These are phyloP conservation scores for Teratosphaeriaceae sp. DNA, from an alignment of 2,329 filamentous ascomycete species.

Conservation along the genomic window DNA sequence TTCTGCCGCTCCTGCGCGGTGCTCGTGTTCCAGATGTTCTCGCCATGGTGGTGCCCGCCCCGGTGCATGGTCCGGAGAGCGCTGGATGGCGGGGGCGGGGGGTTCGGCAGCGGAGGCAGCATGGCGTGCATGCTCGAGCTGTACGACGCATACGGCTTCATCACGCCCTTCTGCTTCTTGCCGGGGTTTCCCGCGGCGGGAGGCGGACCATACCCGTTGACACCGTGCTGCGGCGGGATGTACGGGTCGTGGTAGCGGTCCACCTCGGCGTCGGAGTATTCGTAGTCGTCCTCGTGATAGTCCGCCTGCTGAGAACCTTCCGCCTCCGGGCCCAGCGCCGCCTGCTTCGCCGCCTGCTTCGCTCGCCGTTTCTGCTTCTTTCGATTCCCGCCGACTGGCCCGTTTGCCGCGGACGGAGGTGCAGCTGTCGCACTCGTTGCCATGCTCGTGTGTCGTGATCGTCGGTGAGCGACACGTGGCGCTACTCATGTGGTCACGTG, in stretches of 20 bases:
- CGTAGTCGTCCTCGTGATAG: conserved; percentile 33
- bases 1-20: conserved; percentile 91
- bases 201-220: conserved; percentile 34
- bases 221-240: conserved; percentile 23
- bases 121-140: conserved; percentile 19
- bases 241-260: conserved; percentile 24
- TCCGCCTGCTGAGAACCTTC: conserved; percentile 19
- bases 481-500: background rate
- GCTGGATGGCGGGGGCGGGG: conserved; percentile 12
- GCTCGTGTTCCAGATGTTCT: conserved; percentile 96
- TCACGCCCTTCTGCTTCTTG: conserved; percentile 48
- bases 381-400: conserved; percentile 58
- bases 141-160: conserved; percentile 15
- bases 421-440: conserved; percentile 16
- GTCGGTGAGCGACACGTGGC: background rate
- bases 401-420: conserved; percentile 28
- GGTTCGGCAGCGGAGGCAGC: conserved; percentile 20
- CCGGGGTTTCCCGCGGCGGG: conserved; percentile 38
- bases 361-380: conserved; percentile 94
- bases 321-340: conserved; percentile 26
- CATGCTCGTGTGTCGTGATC: conserved; percentile 23
- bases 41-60: conserved; percentile 44
- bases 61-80: conserved; percentile 14
- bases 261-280: conserved; percentile 24
- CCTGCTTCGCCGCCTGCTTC: conserved; percentile 69